Evolutionary conservation across 2,329 filamentous ascomycete genomes (phyloP).

Genomic region (Emergomyces orientalis): DNA sequence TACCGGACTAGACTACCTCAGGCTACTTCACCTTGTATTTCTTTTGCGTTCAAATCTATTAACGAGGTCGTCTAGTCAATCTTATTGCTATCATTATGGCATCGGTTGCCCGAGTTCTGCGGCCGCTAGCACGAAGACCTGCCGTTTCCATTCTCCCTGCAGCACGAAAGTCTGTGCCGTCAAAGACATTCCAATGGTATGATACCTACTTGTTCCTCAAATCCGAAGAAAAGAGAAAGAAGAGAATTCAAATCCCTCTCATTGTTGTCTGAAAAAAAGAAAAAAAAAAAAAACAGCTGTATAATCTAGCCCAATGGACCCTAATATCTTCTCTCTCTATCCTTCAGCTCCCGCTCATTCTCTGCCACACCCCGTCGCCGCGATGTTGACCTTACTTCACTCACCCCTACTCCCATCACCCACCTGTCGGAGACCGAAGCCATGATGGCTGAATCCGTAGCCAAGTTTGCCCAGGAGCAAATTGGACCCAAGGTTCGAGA

Average conservation of each 20-base stretch:
- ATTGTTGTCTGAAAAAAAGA: not conserved
- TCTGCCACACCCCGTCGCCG: constrained; percentile 51
- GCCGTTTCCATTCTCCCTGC: constrained; percentile 31
- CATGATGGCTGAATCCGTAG: constrained; percentile 81
- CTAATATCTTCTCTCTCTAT: constrained; percentile 1
- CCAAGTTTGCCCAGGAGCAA: constrained; percentile 80
- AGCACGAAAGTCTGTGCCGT: constrained; percentile 30
- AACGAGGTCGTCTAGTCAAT: constrained; percentile 5
- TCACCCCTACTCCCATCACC: constrained; percentile 84
- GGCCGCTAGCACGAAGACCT: constrained; percentile 36
- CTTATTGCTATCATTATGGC: constrained; percentile 33
- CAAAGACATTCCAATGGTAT: constrained; percentile 36
- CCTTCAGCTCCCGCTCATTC: constrained; percentile 43
- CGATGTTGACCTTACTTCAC: constrained; percentile 57
- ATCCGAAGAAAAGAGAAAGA: not conserved
- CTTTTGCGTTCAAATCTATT: not conserved
- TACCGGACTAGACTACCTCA: not conserved
- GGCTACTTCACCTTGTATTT: not conserved
- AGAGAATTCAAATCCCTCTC: not conserved
- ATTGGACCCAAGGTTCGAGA: constrained; percentile 86
- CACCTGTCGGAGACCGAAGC: constrained; percentile 84
- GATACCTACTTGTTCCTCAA: constrained; percentile 8
- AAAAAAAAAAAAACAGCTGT: not conserved
- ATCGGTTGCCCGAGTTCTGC: constrained; percentile 39
- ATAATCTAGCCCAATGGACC: not conserved